These are phyloP conservation scores for Agarophyton chilense DNA, from an alignment of 23 red algal species.

Conservation along the genomic window DNA sequence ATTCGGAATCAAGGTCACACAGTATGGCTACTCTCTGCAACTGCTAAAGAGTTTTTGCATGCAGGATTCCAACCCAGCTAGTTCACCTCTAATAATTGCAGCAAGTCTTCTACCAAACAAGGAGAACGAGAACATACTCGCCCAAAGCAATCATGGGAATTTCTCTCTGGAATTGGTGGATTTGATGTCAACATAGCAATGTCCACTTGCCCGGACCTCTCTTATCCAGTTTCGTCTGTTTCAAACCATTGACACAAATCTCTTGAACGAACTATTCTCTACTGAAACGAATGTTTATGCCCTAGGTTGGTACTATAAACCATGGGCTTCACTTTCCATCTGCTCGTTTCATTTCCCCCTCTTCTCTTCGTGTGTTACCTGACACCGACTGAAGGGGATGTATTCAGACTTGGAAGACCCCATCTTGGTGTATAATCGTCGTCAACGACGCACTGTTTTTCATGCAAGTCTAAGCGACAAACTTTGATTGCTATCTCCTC, in stretches of 20 bases:
- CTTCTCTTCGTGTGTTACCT: neutral
- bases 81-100: too few relatives aligned
- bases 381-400: neutral
- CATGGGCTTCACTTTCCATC: too few relatives aligned
- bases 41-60: too few relatives aligned
- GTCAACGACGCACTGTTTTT: slow-evolving; percentile 4
- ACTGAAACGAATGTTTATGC: neutral
- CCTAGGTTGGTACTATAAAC: neutral
- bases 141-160: neutral
- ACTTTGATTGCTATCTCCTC: neutral
- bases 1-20: too few relatives aligned
- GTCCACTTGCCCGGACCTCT: too few relatives aligned
- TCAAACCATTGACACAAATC: neutral
- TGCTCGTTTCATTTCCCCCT: too few relatives aligned
- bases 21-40: too few relatives aligned
- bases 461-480: slow-evolving; percentile 7
- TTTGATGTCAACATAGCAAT: neutral
- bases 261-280: neutral
- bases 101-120: too few relatives aligned
- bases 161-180: too few relatives aligned
- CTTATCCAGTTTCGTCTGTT: neutral
- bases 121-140: too few relatives aligned
- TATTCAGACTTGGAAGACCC: neutral
- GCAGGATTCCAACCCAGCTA: too few relatives aligned
- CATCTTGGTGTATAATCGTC: neutral